These are phyloP conservation scores for Tricladium varicosporioides DNA, from an alignment of 2,329 filamentous ascomycete species.

Conservation along the genomic window DNA sequence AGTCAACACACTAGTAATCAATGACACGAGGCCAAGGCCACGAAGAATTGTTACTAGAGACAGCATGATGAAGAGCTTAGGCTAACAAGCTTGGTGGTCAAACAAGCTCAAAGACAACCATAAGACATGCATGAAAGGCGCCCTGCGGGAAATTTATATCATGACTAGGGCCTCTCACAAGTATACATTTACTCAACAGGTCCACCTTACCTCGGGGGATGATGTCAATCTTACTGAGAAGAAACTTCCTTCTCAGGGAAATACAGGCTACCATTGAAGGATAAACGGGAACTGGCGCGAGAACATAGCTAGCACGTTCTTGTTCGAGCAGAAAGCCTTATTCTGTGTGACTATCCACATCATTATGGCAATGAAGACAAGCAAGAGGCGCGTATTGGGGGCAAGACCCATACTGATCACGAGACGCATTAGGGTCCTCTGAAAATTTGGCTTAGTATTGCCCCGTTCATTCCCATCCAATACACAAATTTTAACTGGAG, in stretches of 20 bases:
- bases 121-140: background rate
- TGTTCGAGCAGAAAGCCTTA: background rate
- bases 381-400: background rate
- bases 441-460: background rate
- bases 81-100: background rate
- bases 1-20: background rate
- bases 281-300: no score
- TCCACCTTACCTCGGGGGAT: background rate
- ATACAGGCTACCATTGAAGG: background rate
- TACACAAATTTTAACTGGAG: background rate
- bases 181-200: background rate
- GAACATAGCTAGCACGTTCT: background rate
- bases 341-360: background rate
- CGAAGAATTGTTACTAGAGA: background rate
- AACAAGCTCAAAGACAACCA: background rate
- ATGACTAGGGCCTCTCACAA: background rate
- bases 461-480: background rate
- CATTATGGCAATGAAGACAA: background rate
- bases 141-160: background rate
- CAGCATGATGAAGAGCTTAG: background rate
- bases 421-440: background rate
- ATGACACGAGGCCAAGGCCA: background rate
- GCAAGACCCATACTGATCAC: background rate
- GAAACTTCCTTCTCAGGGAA: background rate
- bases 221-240: background rate